A percentile compares a stretch with the other conserved stretches of the same genome.
Evolutionary conservation across 192 early-diverging fungal species (phyloP).

Genomic region (Umbelopsis vinacea): DNA sequence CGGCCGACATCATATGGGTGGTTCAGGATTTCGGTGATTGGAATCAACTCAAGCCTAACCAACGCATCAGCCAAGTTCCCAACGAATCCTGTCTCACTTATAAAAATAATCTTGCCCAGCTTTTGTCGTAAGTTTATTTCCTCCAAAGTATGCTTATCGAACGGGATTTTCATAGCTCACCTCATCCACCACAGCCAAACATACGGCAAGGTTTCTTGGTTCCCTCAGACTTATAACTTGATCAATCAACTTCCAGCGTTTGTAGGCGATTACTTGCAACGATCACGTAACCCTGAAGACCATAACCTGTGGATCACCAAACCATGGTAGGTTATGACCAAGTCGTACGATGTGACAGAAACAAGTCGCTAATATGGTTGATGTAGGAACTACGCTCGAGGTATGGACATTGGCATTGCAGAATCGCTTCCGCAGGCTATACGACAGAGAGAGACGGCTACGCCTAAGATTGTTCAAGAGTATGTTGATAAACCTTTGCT

Average conservation of each 20-base stretch:
- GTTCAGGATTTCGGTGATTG: constrained; percentile 48
- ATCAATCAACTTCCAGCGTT: constrained; percentile 42
- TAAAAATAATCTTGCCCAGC: constrained; percentile 45
- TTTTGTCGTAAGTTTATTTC: constrained; percentile 37
- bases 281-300: constrained; percentile 28
- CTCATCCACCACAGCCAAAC: not conserved
- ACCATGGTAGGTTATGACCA: constrained; percentile 31
- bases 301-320: constrained; percentile 55
- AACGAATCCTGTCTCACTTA: constrained; percentile 50
- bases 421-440: constrained; percentile 45
- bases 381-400: constrained; percentile 45
- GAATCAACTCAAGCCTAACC: constrained; percentile 40
- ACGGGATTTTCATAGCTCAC: too few relatives aligned
- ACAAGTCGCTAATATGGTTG: not conserved
- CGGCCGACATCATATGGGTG: constrained; percentile 51
- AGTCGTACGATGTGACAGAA: not conserved
- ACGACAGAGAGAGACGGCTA: constrained; percentile 42
- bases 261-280: constrained; percentile 46
- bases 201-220: constrained; percentile 47
- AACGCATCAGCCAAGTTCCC: constrained; percentile 49
- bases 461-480: constrained; percentile 49
- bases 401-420: constrained; percentile 45
- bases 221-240: constrained; percentile 48
- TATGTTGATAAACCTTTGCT: constrained; percentile 50
- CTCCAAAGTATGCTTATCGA: not conserved